phyloP scores from a whole-genome alignment of 192 early-diverging fungal genomes.

The Podila clonocystis region DNA sequence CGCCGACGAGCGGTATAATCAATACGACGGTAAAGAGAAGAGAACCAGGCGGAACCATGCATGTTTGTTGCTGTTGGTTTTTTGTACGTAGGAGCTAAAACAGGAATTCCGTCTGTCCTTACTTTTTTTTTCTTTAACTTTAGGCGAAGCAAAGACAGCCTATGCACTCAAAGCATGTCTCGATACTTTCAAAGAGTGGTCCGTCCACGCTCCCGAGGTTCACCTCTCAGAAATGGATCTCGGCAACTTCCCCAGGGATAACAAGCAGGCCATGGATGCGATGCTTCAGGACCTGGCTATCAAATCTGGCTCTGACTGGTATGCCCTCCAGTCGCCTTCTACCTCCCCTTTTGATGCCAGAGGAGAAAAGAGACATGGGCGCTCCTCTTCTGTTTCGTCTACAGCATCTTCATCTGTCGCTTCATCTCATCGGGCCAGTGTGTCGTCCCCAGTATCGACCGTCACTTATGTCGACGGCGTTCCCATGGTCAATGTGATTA shows the following conservation, averaged over 20 bases:
- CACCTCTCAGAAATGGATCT: conserved; percentile 27
- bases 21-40: conserved; percentile 26
- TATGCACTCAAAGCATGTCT: conserved; percentile 45
- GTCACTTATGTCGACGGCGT: conserved; percentile 42
- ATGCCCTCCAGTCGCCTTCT: conserved; percentile 16
- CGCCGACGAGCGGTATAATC: conserved; percentile 33
- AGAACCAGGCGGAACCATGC: not conserved
- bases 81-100: not conserved
- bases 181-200: conserved; percentile 38
- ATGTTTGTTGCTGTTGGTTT: not conserved
- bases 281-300: conserved; percentile 33
- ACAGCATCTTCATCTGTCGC: conserved; percentile 3
- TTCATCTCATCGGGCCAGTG: conserved; percentile 21
- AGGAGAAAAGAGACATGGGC: not conserved
- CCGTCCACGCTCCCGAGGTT: conserved; percentile 19
- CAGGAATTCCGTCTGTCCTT: not conserved
- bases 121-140: not conserved
- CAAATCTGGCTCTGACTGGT: conserved; percentile 47
- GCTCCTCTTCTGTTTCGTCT: conserved; percentile 16
- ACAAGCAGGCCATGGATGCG: conserved; percentile 44
- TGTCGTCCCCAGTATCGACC: conserved; percentile 27
- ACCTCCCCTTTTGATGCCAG: too few species aligned
- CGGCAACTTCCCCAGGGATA: conserved; percentile 44
- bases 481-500: conserved; percentile 27
- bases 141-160: conserved; percentile 38